These are phyloP conservation scores for button mushroom (Agaricus bisporus) DNA, from an alignment of 768 basidiomycete species.

Conservation along the genomic window DNA sequence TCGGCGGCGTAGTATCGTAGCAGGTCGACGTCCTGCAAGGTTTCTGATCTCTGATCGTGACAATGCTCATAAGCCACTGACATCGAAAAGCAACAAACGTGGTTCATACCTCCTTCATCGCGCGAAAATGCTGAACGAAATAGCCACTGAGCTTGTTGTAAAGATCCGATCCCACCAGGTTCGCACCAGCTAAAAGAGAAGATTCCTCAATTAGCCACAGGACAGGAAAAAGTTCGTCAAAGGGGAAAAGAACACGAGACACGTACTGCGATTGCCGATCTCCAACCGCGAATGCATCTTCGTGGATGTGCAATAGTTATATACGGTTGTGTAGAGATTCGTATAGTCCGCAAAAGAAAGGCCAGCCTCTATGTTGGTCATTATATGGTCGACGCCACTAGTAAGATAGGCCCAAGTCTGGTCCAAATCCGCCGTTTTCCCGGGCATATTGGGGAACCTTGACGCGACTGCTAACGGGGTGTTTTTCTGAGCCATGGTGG, in stretches of 20 bases:
- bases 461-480: constrained; percentile 20
- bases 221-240: constrained; percentile 20
- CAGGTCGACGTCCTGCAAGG: constrained; percentile 83
- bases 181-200: constrained; percentile 68
- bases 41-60: constrained; percentile 61
- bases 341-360: constrained; percentile 69
- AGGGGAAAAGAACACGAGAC: constrained; percentile 23
- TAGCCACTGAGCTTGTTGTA: constrained; percentile 92
- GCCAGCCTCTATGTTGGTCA: constrained; percentile 82
- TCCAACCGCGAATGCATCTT: constrained; percentile 62
- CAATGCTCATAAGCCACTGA: constrained; percentile 13
- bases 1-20: constrained; percentile 88
- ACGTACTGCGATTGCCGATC: constrained; percentile 62
- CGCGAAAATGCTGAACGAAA: constrained; percentile 81
- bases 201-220: constrained; percentile 21
- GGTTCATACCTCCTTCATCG: constrained; percentile 41
- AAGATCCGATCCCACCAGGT: constrained; percentile 95
- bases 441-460: constrained; percentile 47
- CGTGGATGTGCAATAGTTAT: constrained; percentile 96
- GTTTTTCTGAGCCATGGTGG: constrained; percentile 24
- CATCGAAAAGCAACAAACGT: neutral
- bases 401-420: constrained; percentile 86
- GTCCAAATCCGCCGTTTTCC: constrained; percentile 66
- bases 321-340: constrained; percentile 85
- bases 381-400: constrained; percentile 84